Base-by-base conservation (phyloP, 2,329 filamentous ascomycete species). In the Scytalidium lignicola region DNA sequence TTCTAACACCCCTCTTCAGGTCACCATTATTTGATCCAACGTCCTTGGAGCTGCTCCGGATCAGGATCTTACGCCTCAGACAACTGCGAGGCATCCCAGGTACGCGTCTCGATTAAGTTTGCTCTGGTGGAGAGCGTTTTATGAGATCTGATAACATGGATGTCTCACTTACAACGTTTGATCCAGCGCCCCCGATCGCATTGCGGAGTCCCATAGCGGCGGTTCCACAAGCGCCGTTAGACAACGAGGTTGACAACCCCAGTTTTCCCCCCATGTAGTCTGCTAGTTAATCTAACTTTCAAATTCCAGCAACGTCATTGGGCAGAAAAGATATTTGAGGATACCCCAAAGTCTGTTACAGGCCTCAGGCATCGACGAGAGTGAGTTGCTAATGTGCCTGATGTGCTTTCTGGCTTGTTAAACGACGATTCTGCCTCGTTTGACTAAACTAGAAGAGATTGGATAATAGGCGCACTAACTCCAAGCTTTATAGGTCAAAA, bases 241-340 rank as follows among this genome's bases (percentile, higher is more conserved):
- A 59, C 22, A 50, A 58, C n/a, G 60, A 63, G 55, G 62, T 65
- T 51, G 46, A 43, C 43, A 43, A 28, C 43, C 46, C 47, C 43
- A 21, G 50, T 28, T 19, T 20, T 17, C 15, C 29, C 26, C 47
- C 7, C 15, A 21, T 42, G 23, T n/a, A 28, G 18, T 37, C 39
- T 43, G 49, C 26, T 37, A 40, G n/a, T 43, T 46, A 51, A 44
- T 42, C 51, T 56, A 41, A 59, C 51, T 46, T 49, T 42, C 43
- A 53, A 51, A 48, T 2, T 29, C 23, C 41, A 82, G 77, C 67
- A 67, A 44, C 65, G 70, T 3, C 80, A 84, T 58, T 85, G 81
- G 81, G 78, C 80, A 5, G 74, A 82, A 55, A 72, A 77, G 39
- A 80, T 84, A 20, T 83, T 84, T 54, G 75, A 76, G 1, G 67